Evolutionary conservation across 2,329 filamentous ascomycete genomes (phyloP).

Genomic region (Canariomyces notabilis): DNA sequence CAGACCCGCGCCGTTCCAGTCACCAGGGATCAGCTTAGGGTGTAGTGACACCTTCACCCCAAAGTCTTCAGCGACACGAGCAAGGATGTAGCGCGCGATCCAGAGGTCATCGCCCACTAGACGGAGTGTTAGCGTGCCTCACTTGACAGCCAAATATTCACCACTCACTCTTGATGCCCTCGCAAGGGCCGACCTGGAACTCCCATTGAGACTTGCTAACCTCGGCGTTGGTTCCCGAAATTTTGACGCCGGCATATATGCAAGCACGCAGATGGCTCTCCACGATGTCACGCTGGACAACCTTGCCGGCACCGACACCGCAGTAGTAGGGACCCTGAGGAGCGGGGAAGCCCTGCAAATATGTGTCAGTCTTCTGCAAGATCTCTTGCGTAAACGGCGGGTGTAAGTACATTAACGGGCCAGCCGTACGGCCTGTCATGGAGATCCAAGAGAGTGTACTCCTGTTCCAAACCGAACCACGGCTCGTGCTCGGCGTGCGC

Average conservation of each 20-base stretch:
- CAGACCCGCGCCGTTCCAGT: slow-evolving; percentile 95
- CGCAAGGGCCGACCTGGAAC: slow-evolving; percentile 90
- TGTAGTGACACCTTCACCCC: slow-evolving; percentile 92
- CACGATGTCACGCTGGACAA: slow-evolving; percentile 96
- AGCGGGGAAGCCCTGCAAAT: slow-evolving; percentile 48
- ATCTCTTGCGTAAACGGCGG: too few relatives aligned
- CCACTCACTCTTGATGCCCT: slow-evolving; percentile 75
- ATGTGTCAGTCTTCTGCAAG: background rate
- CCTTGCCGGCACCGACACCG: slow-evolving; percentile 94
- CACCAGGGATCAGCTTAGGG: slow-evolving; percentile 88
- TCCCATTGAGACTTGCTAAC: slow-evolving; percentile 91
- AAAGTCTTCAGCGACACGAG: slow-evolving; percentile 84
- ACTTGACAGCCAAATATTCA: background rate
- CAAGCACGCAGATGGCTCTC: slow-evolving; percentile 72
- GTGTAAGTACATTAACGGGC: slow-evolving; percentile 53
- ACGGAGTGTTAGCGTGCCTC: background rate
- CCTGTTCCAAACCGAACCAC: slow-evolving; percentile 92
- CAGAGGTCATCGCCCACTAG: slow-evolving; percentile 93
- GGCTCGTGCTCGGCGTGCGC: slow-evolving; percentile 75
- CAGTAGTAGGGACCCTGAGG: slow-evolving; percentile 96
- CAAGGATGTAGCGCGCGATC: slow-evolving; percentile 83
- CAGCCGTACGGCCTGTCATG: slow-evolving; percentile 89
- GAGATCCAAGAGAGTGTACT: slow-evolving; percentile 88
- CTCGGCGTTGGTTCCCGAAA: slow-evolving; percentile 98
- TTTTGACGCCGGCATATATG: slow-evolving; percentile 84